phyloP scores from a whole-genome alignment of 768 basidiomycete species.

The Tylopilus felleus region DNA sequence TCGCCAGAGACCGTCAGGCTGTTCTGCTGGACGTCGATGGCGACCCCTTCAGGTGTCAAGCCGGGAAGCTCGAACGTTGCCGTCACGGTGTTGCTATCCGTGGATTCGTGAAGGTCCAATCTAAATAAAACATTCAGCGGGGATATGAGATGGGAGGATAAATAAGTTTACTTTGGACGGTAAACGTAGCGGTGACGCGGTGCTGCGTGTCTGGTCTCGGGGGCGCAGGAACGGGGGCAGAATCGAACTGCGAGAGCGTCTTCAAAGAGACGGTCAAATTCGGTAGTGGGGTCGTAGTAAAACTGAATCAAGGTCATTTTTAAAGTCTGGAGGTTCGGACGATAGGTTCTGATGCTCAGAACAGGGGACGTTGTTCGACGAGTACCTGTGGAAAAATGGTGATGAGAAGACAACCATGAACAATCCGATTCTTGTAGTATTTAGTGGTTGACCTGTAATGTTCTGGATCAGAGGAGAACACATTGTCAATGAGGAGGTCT shows the following conservation, averaged over 20 bases:
- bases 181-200: not conserved
- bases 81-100: conserved; percentile 40
- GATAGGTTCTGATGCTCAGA: not conserved
- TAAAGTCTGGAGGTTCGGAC: not conserved
- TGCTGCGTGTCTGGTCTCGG: not conserved
- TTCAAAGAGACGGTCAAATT: conserved; percentile 8
- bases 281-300: conserved; percentile 3
- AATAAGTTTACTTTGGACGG: conserved; percentile 26
- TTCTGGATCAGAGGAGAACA: conserved; percentile 1
- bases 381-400: not conserved
- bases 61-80: conserved; percentile 57
- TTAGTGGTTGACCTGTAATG: not conserved
- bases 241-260: conserved; percentile 23
- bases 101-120: conserved; percentile 47
- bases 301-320: conserved; percentile 4
- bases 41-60: conserved; percentile 45
- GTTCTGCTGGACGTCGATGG: conserved; percentile 45
- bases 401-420: not conserved
- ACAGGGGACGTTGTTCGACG: not conserved
- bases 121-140: conserved; percentile 14
- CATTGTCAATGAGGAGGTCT: not conserved
- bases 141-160: not conserved
- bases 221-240: not conserved
- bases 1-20: conserved; percentile 48
- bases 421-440: conserved; percentile 5